These are phyloP conservation scores for Martensiomyces pterosporus DNA, from an alignment of 192 early-diverging fungal species.

Conservation along the genomic window DNA sequence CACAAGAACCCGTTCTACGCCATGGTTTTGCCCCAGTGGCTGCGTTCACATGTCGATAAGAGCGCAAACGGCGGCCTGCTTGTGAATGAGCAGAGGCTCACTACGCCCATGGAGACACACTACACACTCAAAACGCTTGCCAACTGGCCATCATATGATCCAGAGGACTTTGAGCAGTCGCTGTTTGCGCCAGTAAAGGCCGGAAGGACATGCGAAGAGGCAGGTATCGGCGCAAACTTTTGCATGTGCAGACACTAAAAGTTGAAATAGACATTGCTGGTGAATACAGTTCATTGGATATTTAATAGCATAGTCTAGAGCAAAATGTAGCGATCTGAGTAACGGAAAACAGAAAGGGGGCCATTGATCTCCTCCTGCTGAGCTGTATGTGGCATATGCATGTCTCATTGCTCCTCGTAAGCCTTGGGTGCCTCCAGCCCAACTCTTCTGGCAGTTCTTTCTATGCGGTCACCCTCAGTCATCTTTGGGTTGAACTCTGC, in stretches of 20 bases:
- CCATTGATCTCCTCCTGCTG: too few relatives aligned
- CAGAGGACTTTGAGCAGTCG: not conserved
- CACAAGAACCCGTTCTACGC: slow-evolving; percentile 44
- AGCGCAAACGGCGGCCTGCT: slow-evolving; percentile 13
- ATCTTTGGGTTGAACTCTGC: slow-evolving; percentile 30
- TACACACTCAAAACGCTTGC: slow-evolving; percentile 32
- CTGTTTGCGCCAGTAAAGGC: slow-evolving; percentile 2
- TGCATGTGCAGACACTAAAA: slow-evolving; percentile 1
- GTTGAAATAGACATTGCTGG: too few relatives aligned
- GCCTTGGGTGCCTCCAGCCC: slow-evolving; percentile 26
- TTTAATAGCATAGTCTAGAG: too few relatives aligned
- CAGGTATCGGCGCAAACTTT: slow-evolving; percentile 3
- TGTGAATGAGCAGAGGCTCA: slow-evolving; percentile 36
- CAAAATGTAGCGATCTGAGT: too few relatives aligned
- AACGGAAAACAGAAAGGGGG: too few relatives aligned
- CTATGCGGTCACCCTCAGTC: slow-evolving; percentile 27
- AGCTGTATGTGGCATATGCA: too few relatives aligned
- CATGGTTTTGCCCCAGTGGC: slow-evolving; percentile 29
- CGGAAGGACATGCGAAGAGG: slow-evolving; percentile 1
- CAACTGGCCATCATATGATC: slow-evolving; percentile 3
- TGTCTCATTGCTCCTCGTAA: slow-evolving; percentile 3
- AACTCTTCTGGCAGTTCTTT: slow-evolving; percentile 31
- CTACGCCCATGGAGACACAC: slow-evolving; percentile 32
- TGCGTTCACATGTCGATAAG: slow-evolving; percentile 18
- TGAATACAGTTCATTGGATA: too few relatives aligned